Evolutionary conservation across 2,329 filamentous ascomycete genomes (phyloP).

Genomic region (Alternaria tenuissima): DNA sequence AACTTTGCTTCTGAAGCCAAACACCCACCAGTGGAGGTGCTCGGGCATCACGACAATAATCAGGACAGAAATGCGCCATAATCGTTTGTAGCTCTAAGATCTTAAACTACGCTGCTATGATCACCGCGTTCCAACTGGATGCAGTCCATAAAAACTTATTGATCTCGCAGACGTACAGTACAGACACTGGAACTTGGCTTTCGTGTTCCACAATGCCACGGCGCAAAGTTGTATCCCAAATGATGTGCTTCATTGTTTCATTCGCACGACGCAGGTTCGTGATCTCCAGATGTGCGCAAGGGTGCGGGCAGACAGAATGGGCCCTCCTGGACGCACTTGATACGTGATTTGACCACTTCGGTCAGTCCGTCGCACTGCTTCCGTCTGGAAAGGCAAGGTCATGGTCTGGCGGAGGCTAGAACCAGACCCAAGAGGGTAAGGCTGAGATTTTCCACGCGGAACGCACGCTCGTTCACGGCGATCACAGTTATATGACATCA

Average conservation of each 20-base stretch:
- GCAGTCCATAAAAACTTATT: background rate
- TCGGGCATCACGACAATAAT: background rate
- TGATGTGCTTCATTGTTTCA: background rate
- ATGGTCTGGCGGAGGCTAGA: constrained; percentile 21
- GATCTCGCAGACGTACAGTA: background rate
- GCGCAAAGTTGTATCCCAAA: background rate
- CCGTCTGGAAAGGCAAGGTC: constrained; percentile 1
- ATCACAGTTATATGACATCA: constrained; percentile 41
- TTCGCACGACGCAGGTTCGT: background rate
- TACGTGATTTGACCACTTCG: constrained; percentile 7
- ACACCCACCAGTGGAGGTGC: background rate
- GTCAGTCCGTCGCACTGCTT: constrained; percentile 6
- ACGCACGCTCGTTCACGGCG: constrained; percentile 20
- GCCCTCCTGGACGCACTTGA: constrained; percentile 5
- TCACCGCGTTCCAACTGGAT: background rate
- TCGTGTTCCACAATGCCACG: background rate
- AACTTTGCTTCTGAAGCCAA: background rate
- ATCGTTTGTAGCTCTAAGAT: background rate
- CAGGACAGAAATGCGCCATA: background rate
- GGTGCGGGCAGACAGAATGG: constrained; percentile 1
- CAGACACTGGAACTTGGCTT: background rate
- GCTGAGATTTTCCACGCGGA: constrained; percentile 9
- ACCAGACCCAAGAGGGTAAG: constrained; percentile 20
- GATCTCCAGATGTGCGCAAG: constrained; percentile 13
- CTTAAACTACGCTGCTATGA: background rate